A percentile compares a stretch with the other conserved stretches of the same genome.
Evolutionary conservation across 371 early-diverging fungal genomes (phyloP).

Genomic region (Mucor lusitanicus): DNA sequence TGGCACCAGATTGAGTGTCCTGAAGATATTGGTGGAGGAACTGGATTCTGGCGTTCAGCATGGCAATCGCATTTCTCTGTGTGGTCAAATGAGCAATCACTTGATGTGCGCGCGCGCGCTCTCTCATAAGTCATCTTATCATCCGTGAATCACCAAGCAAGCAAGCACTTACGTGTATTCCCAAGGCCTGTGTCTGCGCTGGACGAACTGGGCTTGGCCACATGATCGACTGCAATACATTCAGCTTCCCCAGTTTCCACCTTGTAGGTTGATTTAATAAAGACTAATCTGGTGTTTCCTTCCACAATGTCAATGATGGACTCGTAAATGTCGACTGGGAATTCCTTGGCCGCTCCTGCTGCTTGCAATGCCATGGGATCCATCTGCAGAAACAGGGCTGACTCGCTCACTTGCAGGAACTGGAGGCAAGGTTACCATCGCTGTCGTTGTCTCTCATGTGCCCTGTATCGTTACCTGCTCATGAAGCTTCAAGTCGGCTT

Average conservation of each 20-base stretch:
- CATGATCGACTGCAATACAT: slow-evolving; percentile 85
- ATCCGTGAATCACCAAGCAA: neutral
- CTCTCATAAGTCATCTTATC: neutral
- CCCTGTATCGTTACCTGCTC: slow-evolving; percentile 62
- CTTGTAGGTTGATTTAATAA: slow-evolving; percentile 70
- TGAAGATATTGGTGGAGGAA: slow-evolving; percentile 72
- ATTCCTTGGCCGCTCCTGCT: slow-evolving; percentile 50
- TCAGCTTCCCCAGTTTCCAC: slow-evolving; percentile 87
- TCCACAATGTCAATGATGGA: slow-evolving; percentile 72
- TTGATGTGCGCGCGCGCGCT: slow-evolving; percentile 31
- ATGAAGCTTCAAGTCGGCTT: slow-evolving; percentile 69
- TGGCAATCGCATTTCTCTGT: slow-evolving; percentile 82
- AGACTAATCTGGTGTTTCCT: slow-evolving; percentile 55
- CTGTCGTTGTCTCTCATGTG: neutral
- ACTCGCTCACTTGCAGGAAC: slow-evolving; percentile 76
- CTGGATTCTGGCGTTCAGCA: slow-evolving; percentile 75
- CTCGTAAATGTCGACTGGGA: slow-evolving; percentile 84
- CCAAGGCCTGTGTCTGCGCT: slow-evolving; percentile 57
- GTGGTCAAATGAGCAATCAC: slow-evolving; percentile 74
- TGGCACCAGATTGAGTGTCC: slow-evolving; percentile 62
- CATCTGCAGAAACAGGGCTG: slow-evolving; percentile 76
- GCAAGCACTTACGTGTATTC: slow-evolving; percentile 51
- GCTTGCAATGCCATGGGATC: slow-evolving; percentile 56
- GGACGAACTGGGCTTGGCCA: slow-evolving; percentile 62
- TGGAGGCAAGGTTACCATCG: slow-evolving; percentile 17